phyloP scores from a whole-genome alignment of 2,329 filamentous ascomycete genomes.

The Chrysoporthe puriensis region DNA sequence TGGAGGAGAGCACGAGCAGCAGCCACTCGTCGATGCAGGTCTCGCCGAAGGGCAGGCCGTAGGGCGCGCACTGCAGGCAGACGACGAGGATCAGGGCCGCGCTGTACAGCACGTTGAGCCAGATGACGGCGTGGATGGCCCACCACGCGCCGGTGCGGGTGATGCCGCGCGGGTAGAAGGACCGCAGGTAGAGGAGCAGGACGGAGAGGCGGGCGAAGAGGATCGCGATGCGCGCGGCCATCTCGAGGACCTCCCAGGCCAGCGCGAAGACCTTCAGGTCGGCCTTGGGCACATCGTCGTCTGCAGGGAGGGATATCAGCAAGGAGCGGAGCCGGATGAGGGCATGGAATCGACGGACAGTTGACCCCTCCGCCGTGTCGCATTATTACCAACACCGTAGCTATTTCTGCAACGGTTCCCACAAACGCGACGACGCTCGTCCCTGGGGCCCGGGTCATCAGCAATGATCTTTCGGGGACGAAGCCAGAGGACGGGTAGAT shows the following conservation, averaged over 20 bases:
- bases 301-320: not conserved
- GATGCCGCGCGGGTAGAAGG: constrained; percentile 53
- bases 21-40: constrained; percentile 34
- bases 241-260: constrained; percentile 33
- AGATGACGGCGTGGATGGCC: constrained; percentile 33
- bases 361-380: constrained; percentile 29
- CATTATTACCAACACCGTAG: constrained; percentile 29
- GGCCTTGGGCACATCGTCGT: constrained; percentile 27
- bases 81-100: constrained; percentile 33
- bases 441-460: constrained; percentile 25
- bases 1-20: constrained; percentile 32
- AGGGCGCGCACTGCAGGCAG: constrained; percentile 33
- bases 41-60: constrained; percentile 31
- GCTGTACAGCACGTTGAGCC: constrained; percentile 34
- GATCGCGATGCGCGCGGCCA: constrained; percentile 33
- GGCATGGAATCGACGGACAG: not conserved
- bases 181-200: constrained; percentile 45
- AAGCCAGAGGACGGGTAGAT: not conserved
- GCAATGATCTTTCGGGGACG: not conserved
- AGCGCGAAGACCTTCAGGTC: constrained; percentile 28
- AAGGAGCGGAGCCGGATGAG: not conserved
- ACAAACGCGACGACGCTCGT: constrained; percentile 32
- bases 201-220: constrained; percentile 36
- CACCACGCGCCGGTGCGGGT: constrained; percentile 32
- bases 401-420: constrained; percentile 29